Conservation (phyloP, 192 early-diverging fungal genomes). For the Gamsiella multidivaricata region DNA sequence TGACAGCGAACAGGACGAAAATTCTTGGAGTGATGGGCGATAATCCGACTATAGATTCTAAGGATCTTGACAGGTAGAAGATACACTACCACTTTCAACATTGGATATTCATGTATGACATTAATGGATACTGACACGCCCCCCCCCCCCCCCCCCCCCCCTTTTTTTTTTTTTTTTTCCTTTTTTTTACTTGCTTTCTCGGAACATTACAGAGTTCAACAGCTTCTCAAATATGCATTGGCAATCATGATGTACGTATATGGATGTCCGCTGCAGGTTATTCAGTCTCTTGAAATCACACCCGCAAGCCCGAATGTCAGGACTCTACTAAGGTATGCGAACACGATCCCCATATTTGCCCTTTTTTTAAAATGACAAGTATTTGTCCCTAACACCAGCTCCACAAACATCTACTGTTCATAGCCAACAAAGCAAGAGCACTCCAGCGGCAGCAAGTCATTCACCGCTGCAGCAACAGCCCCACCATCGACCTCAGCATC, state of each 20-base stretch:
- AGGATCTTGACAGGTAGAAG: conserved; percentile 30
- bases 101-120: no score
- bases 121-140: background rate
- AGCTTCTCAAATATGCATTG: conserved; percentile 58
- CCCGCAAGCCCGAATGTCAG: conserved; percentile 7
- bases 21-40: conserved; percentile 13
- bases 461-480: conserved; percentile 8
- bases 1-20: conserved; percentile 11
- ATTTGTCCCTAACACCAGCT: background rate
- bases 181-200: background rate
- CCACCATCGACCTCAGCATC: conserved; percentile 28
- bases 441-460: background rate
- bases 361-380: no score
- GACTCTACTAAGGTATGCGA: background rate
- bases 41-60: background rate
- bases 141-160: background rate
- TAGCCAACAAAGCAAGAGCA: conserved; percentile 1
- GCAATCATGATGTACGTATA: conserved; percentile 55
- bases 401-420: background rate
- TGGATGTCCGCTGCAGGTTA: conserved; percentile 52
- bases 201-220: conserved; percentile 27
- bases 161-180: background rate
- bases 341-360: no score
- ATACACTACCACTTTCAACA: no score
- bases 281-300: conserved; percentile 49